phyloP scores from a whole-genome alignment of 1,284 basidiomycete genomes.

The Dichomitus squalens region DNA sequence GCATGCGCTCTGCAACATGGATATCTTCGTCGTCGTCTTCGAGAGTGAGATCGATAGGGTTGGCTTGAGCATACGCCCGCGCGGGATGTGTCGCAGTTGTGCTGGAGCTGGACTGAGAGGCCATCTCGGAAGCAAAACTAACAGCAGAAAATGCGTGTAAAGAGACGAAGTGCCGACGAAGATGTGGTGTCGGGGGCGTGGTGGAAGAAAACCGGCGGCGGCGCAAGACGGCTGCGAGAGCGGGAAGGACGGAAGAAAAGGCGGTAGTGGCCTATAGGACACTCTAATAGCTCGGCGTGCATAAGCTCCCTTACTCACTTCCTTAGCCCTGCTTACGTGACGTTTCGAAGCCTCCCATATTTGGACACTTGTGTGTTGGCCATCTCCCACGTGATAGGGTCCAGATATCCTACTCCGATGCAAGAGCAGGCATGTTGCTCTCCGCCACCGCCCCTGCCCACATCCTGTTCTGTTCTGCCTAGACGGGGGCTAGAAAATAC shows the following conservation, averaged over 20 bases:
- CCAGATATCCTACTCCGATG: too few relatives aligned
- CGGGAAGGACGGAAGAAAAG: slow-evolving; percentile 12
- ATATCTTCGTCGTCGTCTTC: slow-evolving; percentile 34
- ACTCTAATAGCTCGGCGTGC: slow-evolving; percentile 1
- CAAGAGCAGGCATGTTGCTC: too few relatives aligned
- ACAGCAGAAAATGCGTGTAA: slow-evolving; percentile 6
- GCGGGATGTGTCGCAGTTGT: slow-evolving; percentile 20
- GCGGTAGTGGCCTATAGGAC: slow-evolving; percentile 1
- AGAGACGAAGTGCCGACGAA: slow-evolving; percentile 6
- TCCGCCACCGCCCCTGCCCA: not conserved
- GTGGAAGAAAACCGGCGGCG: slow-evolving; percentile 17
- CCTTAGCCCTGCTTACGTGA: slow-evolving; percentile 21
- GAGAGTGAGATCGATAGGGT: slow-evolving; percentile 38
- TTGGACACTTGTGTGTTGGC: slow-evolving; percentile 1
- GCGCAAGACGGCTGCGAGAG: slow-evolving; percentile 19
- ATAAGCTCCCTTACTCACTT: slow-evolving; percentile 23
- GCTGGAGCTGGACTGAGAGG: slow-evolving; percentile 20
- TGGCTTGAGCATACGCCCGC: slow-evolving; percentile 26
- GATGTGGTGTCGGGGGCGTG: slow-evolving; percentile 2
- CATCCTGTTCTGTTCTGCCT: not conserved
- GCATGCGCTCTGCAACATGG: slow-evolving; percentile 26
- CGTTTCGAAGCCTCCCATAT: slow-evolving; percentile 12
- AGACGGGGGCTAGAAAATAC: not conserved
- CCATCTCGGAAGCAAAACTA: slow-evolving; percentile 13
- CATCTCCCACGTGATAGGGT: slow-evolving; percentile 12